phyloP scores from a whole-genome alignment of 2,329 filamentous ascomycete genomes.

The Coniochaeta hoffmannii region DNA sequence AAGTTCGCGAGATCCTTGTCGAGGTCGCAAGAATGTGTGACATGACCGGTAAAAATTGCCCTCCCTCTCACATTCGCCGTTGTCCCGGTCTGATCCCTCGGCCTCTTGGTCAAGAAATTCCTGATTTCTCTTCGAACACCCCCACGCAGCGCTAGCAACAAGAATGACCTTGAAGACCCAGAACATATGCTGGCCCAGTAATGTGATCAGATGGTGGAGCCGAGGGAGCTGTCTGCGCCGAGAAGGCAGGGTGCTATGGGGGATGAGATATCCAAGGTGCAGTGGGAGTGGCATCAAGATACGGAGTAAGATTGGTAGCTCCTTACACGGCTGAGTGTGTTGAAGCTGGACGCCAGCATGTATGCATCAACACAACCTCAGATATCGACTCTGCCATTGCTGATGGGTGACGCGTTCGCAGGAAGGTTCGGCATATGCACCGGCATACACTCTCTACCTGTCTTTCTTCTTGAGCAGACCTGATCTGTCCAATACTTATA shows the following conservation, averaged over 20 bases:
- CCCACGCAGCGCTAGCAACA: neutral
- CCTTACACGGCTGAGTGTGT: no score
- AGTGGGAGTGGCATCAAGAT: neutral
- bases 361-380: no score
- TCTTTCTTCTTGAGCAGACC: no score
- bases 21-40: slow-evolving; percentile 7
- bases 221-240: slow-evolving; percentile 29
- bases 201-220: slow-evolving; percentile 26
- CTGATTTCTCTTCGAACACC: neutral
- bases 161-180: neutral
- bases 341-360: no score
- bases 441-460: no score
- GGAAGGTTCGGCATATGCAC: no score
- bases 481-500: no score
- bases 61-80: neutral
- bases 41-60: slow-evolving; percentile 9
- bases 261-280: neutral
- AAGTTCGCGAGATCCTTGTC: slow-evolving; percentile 7
- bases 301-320: no score
- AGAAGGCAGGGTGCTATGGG: neutral
- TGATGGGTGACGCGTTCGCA: no score
- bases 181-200: neutral
- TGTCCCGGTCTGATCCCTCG: neutral
- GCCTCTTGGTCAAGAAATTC: neutral
- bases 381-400: no score